Conservation (phyloP, 2,329 filamentous ascomycete genomes). For the Colletotrichum sidae region DNA sequence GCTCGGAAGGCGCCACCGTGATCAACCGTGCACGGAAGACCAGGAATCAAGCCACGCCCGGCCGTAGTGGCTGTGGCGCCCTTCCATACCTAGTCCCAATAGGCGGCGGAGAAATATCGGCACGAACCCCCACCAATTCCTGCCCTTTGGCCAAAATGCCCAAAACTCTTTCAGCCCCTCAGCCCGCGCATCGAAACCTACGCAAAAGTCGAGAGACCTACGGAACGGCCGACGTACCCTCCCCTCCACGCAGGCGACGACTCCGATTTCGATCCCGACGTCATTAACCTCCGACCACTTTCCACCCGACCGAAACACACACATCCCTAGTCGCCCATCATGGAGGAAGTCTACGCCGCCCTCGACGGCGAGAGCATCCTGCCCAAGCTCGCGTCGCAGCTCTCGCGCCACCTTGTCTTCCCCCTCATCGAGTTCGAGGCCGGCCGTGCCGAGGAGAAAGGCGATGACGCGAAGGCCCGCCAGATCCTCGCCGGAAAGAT, state of each 20-base stretch:
- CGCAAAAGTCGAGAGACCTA: conserved; percentile 29
- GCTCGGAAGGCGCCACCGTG: conserved; percentile 9
- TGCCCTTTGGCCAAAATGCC: conserved; percentile 38
- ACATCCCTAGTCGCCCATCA: conserved; percentile 30
- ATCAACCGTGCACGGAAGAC: not conserved
- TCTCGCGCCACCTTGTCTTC: conserved; percentile 97
- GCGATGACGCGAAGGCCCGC: conserved; percentile 66
- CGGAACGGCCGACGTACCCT: conserved; percentile 20
- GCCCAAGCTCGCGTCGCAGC: conserved; percentile 88
- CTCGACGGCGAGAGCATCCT: conserved; percentile 67
- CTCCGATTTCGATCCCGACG: conserved; percentile 28
- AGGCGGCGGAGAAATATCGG: conserved; percentile 37
- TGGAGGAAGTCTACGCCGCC: conserved; percentile 39
- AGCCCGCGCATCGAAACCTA: conserved; percentile 21
- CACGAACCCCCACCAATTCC: conserved; percentile 39
- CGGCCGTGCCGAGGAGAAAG: conserved; percentile 82
- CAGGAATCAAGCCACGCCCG: too few relatives aligned
- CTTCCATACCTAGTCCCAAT: not conserved
- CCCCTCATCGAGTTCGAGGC: conserved; percentile 93
- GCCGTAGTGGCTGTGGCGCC: too few relatives aligned
- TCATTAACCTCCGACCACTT: conserved; percentile 43
- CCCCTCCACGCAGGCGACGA: conserved; percentile 17
- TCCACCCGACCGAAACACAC: not conserved
- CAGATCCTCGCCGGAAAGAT: conserved; percentile 90
- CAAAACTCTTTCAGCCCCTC: conserved; percentile 40